phyloP scores from a whole-genome alignment of 2,329 filamentous ascomycete species.

The Aureobasidium melanogenum region DNA sequence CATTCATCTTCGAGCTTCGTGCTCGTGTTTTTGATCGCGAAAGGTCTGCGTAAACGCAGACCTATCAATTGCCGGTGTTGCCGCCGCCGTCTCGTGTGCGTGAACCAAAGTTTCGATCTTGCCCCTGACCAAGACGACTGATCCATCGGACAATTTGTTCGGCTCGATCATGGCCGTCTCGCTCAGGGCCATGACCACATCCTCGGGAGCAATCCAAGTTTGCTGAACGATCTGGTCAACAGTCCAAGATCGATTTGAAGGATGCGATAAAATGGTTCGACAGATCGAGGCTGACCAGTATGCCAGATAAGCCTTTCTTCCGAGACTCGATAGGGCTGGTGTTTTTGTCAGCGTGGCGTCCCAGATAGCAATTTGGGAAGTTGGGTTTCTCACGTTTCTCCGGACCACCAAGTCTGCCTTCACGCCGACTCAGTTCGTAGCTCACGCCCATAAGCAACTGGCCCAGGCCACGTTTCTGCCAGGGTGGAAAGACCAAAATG shows the following conservation, averaged over 20 bases:
- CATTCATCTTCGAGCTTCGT: neutral
- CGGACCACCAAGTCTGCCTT: conserved; percentile 78
- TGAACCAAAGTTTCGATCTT: conserved; percentile 59
- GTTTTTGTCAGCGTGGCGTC: neutral
- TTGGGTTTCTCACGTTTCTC: conserved; percentile 56
- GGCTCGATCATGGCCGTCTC: conserved; percentile 65
- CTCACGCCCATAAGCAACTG: conserved; percentile 84
- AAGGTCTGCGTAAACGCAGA: conserved; percentile 59
- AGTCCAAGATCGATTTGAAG: conserved; percentile 46
- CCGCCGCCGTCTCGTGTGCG: conserved; percentile 52
- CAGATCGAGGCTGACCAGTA: conserved; percentile 84
- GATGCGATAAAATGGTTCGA: conserved; percentile 47
- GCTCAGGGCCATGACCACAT: conserved; percentile 68
- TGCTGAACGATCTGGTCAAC: conserved; percentile 63
- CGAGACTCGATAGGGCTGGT: conserved; percentile 69
- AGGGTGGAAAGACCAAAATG: conserved; percentile 91
- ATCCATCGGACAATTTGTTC: conserved; percentile 42
- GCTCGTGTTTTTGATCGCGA: conserved; percentile 20
- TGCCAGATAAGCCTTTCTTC: conserved; percentile 69
- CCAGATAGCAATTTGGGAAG: neutral
- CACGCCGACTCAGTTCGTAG: conserved; percentile 80
- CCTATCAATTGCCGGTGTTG: conserved; percentile 57
- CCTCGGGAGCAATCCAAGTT: conserved; percentile 79
- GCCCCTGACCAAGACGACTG: conserved; percentile 46
- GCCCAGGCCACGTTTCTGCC: conserved; percentile 84